phyloP scores from a whole-genome alignment of 2,329 filamentous ascomycete species.

The Penicillium corylophilum region DNA sequence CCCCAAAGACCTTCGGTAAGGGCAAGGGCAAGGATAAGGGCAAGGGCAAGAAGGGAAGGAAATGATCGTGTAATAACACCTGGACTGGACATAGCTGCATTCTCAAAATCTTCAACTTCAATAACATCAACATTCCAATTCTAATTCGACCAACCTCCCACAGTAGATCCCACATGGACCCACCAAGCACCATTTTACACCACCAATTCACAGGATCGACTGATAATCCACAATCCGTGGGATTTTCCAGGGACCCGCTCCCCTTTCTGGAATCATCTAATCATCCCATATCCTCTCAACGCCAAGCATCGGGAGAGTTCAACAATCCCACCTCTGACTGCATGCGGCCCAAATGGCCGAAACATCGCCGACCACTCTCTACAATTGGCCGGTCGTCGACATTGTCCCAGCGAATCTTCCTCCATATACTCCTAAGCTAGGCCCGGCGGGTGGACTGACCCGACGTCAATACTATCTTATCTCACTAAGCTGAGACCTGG shows the following conservation, averaged over 20 bases:
- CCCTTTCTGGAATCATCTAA: neutral
- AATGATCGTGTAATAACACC: neutral
- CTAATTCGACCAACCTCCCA: neutral
- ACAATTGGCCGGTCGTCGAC: conserved; percentile 8
- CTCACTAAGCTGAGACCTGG: neutral
- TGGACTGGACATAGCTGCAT: neutral
- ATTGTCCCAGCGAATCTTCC: conserved; percentile 2
- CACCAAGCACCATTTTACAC: neutral
- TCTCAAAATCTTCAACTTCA: neutral
- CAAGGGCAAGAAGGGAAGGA: neutral
- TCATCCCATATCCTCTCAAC: neutral
- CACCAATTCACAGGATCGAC: neutral
- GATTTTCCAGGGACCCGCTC: neutral
- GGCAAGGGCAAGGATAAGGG: conserved; percentile 31
- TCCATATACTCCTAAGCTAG: neutral
- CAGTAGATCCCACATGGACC: neutral
- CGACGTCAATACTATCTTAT: neutral
- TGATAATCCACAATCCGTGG: neutral
- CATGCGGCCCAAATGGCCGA: neutral
- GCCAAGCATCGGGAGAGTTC: neutral
- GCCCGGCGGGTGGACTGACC: neutral
- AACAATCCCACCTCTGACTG: neutral
- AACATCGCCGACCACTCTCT: neutral
- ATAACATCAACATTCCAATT: neutral
- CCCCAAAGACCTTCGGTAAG: conserved; percentile 38